Conservation (phyloP, 1,139 yeast species). For the Geotrichum cucujoidarum region DNA sequence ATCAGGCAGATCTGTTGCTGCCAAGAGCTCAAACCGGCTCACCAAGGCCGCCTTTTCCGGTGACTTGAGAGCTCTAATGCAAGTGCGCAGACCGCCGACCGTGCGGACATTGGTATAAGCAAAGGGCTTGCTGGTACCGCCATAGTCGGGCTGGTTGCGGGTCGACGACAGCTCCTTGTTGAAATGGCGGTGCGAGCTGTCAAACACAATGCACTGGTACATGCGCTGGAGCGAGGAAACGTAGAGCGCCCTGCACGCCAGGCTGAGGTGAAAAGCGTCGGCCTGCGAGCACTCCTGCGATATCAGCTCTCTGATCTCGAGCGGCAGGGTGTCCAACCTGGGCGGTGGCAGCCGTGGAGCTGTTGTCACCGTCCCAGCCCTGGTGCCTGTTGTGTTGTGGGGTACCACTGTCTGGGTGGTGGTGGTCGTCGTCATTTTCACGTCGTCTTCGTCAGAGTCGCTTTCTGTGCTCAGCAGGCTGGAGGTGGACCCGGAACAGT, state of each 20-base stretch:
- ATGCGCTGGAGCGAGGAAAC: constrained; percentile 23
- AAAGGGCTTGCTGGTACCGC: constrained; percentile 6
- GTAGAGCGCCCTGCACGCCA: constrained; percentile 22
- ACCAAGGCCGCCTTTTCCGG: constrained; percentile 21
- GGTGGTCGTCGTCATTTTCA: not conserved
- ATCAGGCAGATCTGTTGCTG: constrained; percentile 27
- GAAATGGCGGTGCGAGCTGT: constrained; percentile 26
- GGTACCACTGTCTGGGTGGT: not conserved
- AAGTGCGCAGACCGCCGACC: constrained; percentile 27
- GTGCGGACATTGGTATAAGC: constrained; percentile 26
- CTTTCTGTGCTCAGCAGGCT: not conserved
- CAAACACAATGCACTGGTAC: constrained; percentile 27
- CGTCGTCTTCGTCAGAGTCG: not conserved
- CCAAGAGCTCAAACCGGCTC: constrained; percentile 25
- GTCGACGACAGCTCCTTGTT: constrained; percentile 22
- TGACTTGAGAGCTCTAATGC: constrained; percentile 23
- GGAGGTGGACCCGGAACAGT: not conserved
- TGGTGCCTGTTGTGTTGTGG: not conserved
- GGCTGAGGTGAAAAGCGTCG: constrained; percentile 28
- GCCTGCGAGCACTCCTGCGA: constrained; percentile 27
- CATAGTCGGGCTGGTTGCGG: constrained; percentile 14
- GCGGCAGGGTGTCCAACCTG: constrained; percentile 41
- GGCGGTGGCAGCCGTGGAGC: no score
- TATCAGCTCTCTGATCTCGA: constrained; percentile 24
- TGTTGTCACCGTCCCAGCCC: no score